These are phyloP conservation scores for Lagenidium giganteum DNA, from an alignment of 352 stramenopile genomes.

Conservation along the genomic window DNA sequence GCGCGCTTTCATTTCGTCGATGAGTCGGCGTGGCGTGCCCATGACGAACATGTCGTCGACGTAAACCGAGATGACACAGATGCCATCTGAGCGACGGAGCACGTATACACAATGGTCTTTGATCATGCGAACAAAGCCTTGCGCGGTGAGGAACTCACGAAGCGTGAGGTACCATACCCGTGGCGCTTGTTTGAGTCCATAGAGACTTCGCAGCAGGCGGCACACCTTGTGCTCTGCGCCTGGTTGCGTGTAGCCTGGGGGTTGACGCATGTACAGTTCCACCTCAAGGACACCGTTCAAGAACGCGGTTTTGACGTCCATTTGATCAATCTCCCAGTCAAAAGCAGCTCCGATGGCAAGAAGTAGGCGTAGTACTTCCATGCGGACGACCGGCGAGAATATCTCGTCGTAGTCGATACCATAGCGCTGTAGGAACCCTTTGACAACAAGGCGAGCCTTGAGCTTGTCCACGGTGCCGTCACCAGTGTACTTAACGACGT, in stretches of 20 bases:
- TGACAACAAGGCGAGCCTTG: slow-evolving; percentile 18
- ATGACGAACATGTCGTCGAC: slow-evolving; percentile 21
- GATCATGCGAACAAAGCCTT: slow-evolving; percentile 5
- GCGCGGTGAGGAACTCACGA: slow-evolving; percentile 1
- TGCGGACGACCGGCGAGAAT: slow-evolving; percentile 10
- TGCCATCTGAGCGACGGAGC: not conserved
- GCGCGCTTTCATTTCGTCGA: not conserved
- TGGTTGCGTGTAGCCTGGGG: no score
- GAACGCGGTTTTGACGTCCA: not conserved
- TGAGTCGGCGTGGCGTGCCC: not conserved
- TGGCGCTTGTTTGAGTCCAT: slow-evolving; percentile 10
- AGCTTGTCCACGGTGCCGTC: slow-evolving; percentile 14
- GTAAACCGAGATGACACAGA: slow-evolving; percentile 11
- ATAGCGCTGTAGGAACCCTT: slow-evolving; percentile 17
- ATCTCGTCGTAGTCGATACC: slow-evolving; percentile 21
- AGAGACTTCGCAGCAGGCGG: slow-evolving; percentile 5
- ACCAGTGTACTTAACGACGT: slow-evolving; percentile 10
- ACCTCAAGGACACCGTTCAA: not conserved
- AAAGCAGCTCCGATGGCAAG: not conserved
- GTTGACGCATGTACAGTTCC: not conserved
- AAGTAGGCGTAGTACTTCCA: slow-evolving; percentile 7
- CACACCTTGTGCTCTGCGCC: not conserved
- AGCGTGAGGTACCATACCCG: slow-evolving; percentile 10
- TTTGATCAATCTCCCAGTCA: not conserved
- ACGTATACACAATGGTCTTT: slow-evolving; percentile 19